Base-by-base conservation (phyloP, 345 rosid species). In the Cochlearia excelsa region DNA sequence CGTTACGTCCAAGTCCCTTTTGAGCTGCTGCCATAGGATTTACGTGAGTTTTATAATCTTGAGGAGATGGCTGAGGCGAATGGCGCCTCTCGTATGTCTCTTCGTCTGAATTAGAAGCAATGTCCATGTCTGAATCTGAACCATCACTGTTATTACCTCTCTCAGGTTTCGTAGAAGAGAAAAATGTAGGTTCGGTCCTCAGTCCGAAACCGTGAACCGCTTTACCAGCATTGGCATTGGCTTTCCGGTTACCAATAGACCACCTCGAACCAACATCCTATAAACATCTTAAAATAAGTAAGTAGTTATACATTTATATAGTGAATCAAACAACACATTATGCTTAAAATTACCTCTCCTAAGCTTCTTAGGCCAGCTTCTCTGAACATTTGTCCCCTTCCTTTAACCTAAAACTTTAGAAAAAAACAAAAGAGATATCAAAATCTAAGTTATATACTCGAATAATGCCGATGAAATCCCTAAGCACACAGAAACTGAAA, bases 121-220 rank as follows among this genome's bases (percentile, higher is more conserved):
- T 76, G 54, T 82, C 87, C 81, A 79, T 84, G 54, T 87, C 91
- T 11, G 98, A 85, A 47, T 69, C 84, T 2, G 82, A 77, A 11
- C 74, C 72, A 69, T 74, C 74, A 61, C 60, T 68, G 47, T 69
- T 73, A 44, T 54, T 63, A 27, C 58, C 78, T 59, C 78, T 61
- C n/a, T 56, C 59, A 6, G 52, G 50, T 51, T 82, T 63, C 6
- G 72, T 59, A 0, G 75, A 74, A 30, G 79, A 68, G 4, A 74
- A 64, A 42, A 65, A 61, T 0, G 87, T 57, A 7, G 87, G 80
- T 1, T 78, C 75, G 73, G 49, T 78, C 9, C 77, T 35, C 67
- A 57, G 53, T 11, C 76, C 82, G 50, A 65, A 63, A 30, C 68
- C 81, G 7, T 49, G 28, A 45, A 74, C 54, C 2, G 43, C 52